phyloP scores from a whole-genome alignment of 805 yeast genomes.

The Grigorovia yakushimaensis region DNA sequence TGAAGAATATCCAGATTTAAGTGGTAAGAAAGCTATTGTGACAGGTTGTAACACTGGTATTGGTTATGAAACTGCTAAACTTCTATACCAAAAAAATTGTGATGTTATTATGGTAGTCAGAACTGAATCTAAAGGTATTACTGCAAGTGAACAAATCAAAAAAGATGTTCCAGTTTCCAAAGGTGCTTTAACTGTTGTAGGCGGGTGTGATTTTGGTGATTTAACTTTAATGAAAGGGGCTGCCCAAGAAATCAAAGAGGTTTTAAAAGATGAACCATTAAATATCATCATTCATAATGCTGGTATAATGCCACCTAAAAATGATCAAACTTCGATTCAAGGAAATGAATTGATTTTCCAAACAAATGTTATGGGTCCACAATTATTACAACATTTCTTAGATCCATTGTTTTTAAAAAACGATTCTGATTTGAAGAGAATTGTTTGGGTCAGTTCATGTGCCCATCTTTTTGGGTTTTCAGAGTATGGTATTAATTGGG shows the following conservation, averaged over 20 bases:
- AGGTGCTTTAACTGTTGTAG: slow-evolving; percentile 18
- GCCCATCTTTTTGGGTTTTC: slow-evolving; percentile 25
- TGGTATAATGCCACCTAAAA: slow-evolving; percentile 28
- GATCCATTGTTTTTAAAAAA: slow-evolving; percentile 30
- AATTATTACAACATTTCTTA: slow-evolving; percentile 29
- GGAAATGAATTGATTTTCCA: slow-evolving; percentile 32
- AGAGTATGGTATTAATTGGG: slow-evolving; percentile 28
- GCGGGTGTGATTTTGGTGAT: slow-evolving; percentile 32
- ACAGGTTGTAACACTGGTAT: slow-evolving; percentile 36
- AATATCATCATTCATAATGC: slow-evolving; percentile 31
- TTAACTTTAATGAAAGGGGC: slow-evolving; percentile 28
- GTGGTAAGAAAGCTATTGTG: slow-evolving; percentile 31
- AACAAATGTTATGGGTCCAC: slow-evolving; percentile 32
- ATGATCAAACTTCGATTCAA: slow-evolving; percentile 23
- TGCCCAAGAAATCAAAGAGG: slow-evolving; percentile 14
- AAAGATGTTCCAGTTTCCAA: slow-evolving; percentile 20
- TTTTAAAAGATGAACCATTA: slow-evolving; percentile 15
- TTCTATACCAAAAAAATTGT: slow-evolving; percentile 28
- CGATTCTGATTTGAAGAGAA: slow-evolving; percentile 25
- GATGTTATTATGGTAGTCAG: slow-evolving; percentile 28
- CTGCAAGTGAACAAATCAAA: slow-evolving; percentile 23
- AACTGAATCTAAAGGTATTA: slow-evolving; percentile 26
- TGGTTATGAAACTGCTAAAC: slow-evolving; percentile 21
- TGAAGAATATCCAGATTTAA: slow-evolving; percentile 29
- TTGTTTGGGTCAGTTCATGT: slow-evolving; percentile 33